Base-by-base conservation (phyloP, 208 protist species). In the Trypanosoma scelopori region DNA sequence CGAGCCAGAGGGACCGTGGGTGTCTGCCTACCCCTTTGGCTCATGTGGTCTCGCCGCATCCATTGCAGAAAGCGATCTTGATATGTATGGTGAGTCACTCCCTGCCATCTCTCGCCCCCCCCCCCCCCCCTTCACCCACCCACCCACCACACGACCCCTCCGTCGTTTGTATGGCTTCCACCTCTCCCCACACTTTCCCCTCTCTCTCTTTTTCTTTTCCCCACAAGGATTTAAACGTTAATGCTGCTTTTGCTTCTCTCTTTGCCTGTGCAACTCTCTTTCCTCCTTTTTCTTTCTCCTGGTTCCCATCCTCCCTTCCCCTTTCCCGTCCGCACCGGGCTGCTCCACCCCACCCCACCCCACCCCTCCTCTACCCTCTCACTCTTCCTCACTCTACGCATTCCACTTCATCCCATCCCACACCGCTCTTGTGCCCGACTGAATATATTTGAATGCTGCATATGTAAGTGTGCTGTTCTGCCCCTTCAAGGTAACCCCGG, bases 41-140 rank as follows among this genome's bases (percentile, higher is more conserved):
- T 96, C 91, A 3, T 78, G 71, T 55, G 87, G 77, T 16, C 78
- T 96, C 4, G 74, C 69, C n/a, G 91, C 91, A 27, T 78, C 84
- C 25, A 84, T 92, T 60, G 69, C 66, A 47, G 81, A 82, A 69
- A 96, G 91, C 76, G 91, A 96, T 71, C 82, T 92, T 63, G 91
- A 96, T 96, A 91, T 93, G 91, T 96, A 96, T 94, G 87, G 74
- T 92, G 87, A 91, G 81, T 75, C 1, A 30, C 30, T 56, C 63
- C 35, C 49, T 56, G n/a, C n/a, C n/a, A n/a, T n/a, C n/a, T n/a
- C n/a, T n/a, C n/a, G n/a, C 13, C 41, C 43, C 45, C 52, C 46
- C n/a, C 51, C 5, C 53, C 16, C 27, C 25, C 25, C 43, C 25
- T 49, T 57, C 30, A 52, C 6, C n/a, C 7, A n/a, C n/a, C n/a